Base-by-base conservation (phyloP, 2,329 filamentous ascomycete species). In the Scedosporium apiospermum region DNA sequence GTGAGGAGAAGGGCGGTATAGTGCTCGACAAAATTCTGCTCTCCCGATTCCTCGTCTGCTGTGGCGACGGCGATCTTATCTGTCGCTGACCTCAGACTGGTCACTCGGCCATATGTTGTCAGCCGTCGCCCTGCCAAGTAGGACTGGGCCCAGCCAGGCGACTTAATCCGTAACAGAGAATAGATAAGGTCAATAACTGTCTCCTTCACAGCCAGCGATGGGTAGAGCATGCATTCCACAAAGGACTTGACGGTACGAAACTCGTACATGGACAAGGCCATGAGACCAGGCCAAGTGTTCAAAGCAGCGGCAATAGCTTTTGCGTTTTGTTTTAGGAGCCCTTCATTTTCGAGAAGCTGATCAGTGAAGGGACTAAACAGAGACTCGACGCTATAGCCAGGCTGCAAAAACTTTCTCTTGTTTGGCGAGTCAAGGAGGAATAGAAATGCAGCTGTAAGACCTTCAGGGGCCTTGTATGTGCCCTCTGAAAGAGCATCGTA, bases 81-180 rank as follows among this genome's bases (percentile, higher is more conserved):
- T 6, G 76, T 74, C 30, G 86, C 80, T 1, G 87, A 81, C 67
- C 90, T 91, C 60, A 98, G 77, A 65, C 91, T 95, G 6, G 91
- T 87, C 44, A 98, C 93, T 68, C 96, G 85, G n/a, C 93, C 93
- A 72, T 99, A 99, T 0, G 95, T 99, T 0, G 96, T 99, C 57
- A 99, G 79, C 64, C 96, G 83, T 66, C 95, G 85, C 6, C 95
- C 96, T 42, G 96, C 95, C 57, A 99, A 82, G 72, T 96, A 99
- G 0, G 93, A 96, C 0, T 91, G 93, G 6, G 95, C 96, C 95
- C 95, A 99, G 7, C 92, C 88, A 53, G 95, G 87, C 64, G 93
- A 88, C 68, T 98, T 98, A 71, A 99, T 97, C 42, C 93, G 87
- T 60, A 99, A 75, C 2, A 88, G 72, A 0, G 82, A 81, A 69